Conservation (phyloP, 208 protist species). For the Leishmania amazonensis region DNA sequence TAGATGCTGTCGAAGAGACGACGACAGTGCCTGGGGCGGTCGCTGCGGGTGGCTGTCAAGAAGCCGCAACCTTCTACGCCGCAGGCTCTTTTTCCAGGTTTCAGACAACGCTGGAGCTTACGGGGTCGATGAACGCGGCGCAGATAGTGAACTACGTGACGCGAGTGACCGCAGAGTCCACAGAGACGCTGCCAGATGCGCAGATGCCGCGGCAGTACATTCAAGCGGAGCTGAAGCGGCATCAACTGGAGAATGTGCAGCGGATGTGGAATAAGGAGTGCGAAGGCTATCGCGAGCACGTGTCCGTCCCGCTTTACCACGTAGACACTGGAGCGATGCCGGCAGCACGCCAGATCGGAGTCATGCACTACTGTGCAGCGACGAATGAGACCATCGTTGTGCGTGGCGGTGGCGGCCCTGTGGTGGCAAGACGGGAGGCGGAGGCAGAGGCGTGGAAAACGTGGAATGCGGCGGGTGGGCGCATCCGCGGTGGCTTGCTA, state of each 20-base stretch:
- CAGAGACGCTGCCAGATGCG: conserved; percentile 17
- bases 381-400: conserved; percentile 14
- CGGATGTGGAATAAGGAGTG: conserved; percentile 44
- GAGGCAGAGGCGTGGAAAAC: not conserved
- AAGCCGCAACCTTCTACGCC: conserved; percentile 20
- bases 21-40: not conserved
- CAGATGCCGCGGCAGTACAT: conserved; percentile 34
- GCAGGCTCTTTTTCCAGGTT: conserved; percentile 21
- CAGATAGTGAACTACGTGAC: conserved; percentile 28
- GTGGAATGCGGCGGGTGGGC: not conserved
- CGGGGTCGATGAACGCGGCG: conserved; percentile 13
- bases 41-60: not conserved
- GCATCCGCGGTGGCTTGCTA: conserved; percentile 48
- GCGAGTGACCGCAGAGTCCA: conserved; percentile 12
- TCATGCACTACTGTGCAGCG: conserved; percentile 45
- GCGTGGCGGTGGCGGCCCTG: not conserved
- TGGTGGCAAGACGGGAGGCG: not conserved
- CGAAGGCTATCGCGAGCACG: conserved; percentile 30
- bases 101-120: conserved; percentile 21
- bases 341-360: conserved; percentile 3
- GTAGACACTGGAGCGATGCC: not conserved
- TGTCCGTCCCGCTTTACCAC: conserved; percentile 35
- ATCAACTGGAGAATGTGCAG: conserved; percentile 52
- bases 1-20: not conserved
- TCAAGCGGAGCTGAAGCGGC: conserved; percentile 37